Percentiles rank a stretch among this genome's conserved stretches.
phyloP scores from a whole-genome alignment of 1,284 basidiomycete genomes.

The Cryptococcus deneoformans region DNA sequence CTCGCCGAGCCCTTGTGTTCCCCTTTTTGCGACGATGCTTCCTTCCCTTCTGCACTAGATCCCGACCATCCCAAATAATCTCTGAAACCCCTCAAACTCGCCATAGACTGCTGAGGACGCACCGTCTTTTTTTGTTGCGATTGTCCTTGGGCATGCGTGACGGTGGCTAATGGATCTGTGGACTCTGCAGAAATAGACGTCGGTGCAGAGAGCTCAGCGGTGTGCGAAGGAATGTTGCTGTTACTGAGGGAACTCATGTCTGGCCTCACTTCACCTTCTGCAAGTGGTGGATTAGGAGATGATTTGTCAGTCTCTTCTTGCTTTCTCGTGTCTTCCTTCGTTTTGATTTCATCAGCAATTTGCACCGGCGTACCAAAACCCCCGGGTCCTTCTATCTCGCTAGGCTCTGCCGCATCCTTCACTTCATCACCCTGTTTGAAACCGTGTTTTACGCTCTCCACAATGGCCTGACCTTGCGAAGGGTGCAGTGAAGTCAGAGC shows the following conservation, averaged over 20 bases:
- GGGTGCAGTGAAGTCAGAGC: too few relatives aligned
- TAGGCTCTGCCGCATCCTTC: too few relatives aligned
- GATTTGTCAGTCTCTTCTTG: too few relatives aligned
- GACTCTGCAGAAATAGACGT: background rate
- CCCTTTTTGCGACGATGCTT: too few relatives aligned
- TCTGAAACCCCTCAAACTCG: slow-evolving; percentile 5
- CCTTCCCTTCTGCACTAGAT: background rate
- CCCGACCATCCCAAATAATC: slow-evolving; percentile 1
- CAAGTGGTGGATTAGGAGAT: background rate
- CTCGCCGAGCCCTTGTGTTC: background rate
- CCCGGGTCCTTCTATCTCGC: too few relatives aligned
- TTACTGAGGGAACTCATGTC: background rate
- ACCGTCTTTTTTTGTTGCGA: background rate
- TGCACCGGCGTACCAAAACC: too few relatives aligned
- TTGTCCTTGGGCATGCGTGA: background rate
- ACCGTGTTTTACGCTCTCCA: too few relatives aligned
- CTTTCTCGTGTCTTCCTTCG: too few relatives aligned
- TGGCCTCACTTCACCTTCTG: too few relatives aligned
- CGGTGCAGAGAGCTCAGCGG: background rate
- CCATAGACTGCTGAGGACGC: background rate
- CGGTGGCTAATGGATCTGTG: background rate
- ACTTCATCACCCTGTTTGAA: too few relatives aligned
- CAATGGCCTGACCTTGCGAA: too few relatives aligned
- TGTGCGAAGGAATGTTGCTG: background rate
- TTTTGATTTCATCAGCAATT: too few relatives aligned